These are phyloP conservation scores for Tylopilus cervinicoccineus DNA, from an alignment of 768 basidiomycete species.

Conservation along the genomic window DNA sequence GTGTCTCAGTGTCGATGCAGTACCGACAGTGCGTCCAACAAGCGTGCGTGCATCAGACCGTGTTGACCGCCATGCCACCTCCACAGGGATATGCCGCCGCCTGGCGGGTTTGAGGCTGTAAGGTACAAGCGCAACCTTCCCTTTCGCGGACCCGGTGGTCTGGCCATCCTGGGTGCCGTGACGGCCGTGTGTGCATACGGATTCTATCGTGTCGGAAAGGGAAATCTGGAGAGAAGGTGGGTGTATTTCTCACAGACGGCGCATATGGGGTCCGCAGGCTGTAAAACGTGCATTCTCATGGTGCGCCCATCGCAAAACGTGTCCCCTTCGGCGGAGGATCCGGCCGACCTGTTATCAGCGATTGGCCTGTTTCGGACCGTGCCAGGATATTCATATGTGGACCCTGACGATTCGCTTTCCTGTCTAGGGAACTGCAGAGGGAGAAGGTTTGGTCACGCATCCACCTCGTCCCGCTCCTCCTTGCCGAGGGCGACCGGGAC, in stretches of 20 bases:
- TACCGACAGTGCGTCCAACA: conserved; percentile 28
- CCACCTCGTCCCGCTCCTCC: conserved; percentile 84
- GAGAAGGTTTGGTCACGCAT: conserved; percentile 96
- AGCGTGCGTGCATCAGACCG: conserved; percentile 8
- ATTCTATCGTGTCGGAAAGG: conserved; percentile 87
- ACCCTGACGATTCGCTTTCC: conserved; percentile 30
- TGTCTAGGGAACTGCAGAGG: conserved; percentile 80
- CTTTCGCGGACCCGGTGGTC: conserved; percentile 79
- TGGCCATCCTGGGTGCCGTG: conserved; percentile 83
- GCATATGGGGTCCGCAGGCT: conserved; percentile 50
- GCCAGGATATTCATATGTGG: conserved; percentile 42
- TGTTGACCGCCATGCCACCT: conserved; percentile 9
- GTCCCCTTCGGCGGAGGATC: conserved; percentile 48
- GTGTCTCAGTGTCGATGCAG: conserved; percentile 22
- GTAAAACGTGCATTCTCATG: conserved; percentile 58
- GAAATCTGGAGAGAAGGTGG: conserved; percentile 90
- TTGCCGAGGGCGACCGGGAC: conserved; percentile 94
- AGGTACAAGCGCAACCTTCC: conserved; percentile 97
- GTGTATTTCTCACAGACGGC: conserved; percentile 34
- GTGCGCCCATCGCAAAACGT: conserved; percentile 70
- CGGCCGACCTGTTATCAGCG: conserved; percentile 43
- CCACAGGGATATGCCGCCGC: conserved; percentile 89
- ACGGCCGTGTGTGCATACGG: conserved; percentile 84
- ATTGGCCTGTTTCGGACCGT: conserved; percentile 37
- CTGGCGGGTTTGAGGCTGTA: conserved; percentile 88